These are phyloP conservation scores for Colletotrichum graminicola DNA, from an alignment of 2,329 filamentous ascomycete genomes.

Conservation along the genomic window DNA sequence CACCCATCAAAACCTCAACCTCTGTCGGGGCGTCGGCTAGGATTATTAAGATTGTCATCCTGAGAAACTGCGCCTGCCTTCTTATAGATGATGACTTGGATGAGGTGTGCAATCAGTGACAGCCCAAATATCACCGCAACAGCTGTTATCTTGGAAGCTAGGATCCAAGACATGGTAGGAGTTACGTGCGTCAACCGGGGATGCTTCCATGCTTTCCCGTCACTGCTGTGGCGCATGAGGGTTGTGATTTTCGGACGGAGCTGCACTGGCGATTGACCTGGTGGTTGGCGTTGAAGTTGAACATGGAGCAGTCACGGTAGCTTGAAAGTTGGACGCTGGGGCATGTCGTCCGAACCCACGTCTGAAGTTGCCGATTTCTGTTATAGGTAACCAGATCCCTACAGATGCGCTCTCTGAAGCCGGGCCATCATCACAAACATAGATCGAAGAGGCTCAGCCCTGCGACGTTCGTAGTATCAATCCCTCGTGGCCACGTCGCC, in stretches of 20 bases:
- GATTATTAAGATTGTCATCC: accelerated
- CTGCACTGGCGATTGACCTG: slow-evolving; percentile 5
- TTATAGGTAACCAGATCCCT: not conserved
- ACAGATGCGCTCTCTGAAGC: not conserved
- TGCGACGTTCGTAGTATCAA: not conserved
- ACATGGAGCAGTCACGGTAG: not conserved
- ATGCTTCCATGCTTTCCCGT: slow-evolving; percentile 50
- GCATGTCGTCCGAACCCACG: slow-evolving; percentile 17
- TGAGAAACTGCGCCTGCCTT: slow-evolving; percentile 44
- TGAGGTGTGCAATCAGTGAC: slow-evolving; percentile 46
- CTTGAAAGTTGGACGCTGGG: not conserved
- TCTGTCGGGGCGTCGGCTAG: slow-evolving; percentile 34
- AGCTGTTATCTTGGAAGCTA: slow-evolving; percentile 49
- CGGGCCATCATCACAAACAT: not conserved
- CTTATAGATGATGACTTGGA: slow-evolving; percentile 48
- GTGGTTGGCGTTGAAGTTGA: slow-evolving; percentile 3
- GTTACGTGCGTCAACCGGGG: slow-evolving; percentile 51
- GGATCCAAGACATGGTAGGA: slow-evolving; percentile 51
- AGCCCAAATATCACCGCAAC: slow-evolving; percentile 50
- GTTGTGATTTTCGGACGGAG: slow-evolving; percentile 9
- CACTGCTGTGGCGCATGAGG: slow-evolving; percentile 49
- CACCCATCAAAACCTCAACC: slow-evolving; percentile 54
- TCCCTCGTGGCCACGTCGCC: too few species aligned
- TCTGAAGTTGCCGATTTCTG: slow-evolving; percentile 18
- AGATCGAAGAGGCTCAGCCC: slow-evolving; percentile 16